Conservation (phyloP, 768 basidiomycete species). For the Lyophyllum decastes region DNA sequence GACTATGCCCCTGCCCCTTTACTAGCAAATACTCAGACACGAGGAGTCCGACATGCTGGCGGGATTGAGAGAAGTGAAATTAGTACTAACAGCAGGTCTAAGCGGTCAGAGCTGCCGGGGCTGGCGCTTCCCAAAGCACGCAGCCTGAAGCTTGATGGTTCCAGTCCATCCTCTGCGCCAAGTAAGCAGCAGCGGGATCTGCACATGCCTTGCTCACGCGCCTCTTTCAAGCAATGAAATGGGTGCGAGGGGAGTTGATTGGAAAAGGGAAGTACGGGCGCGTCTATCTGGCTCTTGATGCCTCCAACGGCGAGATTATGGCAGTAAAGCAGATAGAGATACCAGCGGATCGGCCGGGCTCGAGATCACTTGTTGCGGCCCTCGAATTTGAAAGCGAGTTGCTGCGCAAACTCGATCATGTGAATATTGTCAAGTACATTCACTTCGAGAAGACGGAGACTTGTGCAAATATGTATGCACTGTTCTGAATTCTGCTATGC, state of each 20-base stretch:
- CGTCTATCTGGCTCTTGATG: slow-evolving; percentile 93
- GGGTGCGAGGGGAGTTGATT: slow-evolving; percentile 96
- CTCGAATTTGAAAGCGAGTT: slow-evolving; percentile 93
- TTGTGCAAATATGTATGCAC: slow-evolving; percentile 85
- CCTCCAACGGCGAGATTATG: slow-evolving; percentile 94
- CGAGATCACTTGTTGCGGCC: slow-evolving; percentile 84
- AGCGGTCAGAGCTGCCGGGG: neutral
- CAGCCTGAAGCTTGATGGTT: neutral
- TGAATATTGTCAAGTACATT: slow-evolving; percentile 94
- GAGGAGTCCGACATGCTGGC: neutral
- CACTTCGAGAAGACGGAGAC: slow-evolving; percentile 87
- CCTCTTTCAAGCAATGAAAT: slow-evolving; percentile 75
- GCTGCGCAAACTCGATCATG: slow-evolving; percentile 92
- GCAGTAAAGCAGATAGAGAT: slow-evolving; percentile 98
- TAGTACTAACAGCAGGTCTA: neutral
- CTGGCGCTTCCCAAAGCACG: neutral
- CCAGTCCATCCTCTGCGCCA: neutral
- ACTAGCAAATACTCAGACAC: neutral
- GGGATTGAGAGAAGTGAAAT: neutral
- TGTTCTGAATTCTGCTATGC: neutral
- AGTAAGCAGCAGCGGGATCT: slow-evolving; percentile 13
- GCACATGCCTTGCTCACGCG: slow-evolving; percentile 4
- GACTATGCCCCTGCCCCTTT: slow-evolving; percentile 1
- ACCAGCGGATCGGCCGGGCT: slow-evolving; percentile 81
- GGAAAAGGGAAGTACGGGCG: slow-evolving; percentile 95